These are phyloP conservation scores for Kokia cookei DNA, from an alignment of 441 rosid genomes.

Conservation along the genomic window DNA sequence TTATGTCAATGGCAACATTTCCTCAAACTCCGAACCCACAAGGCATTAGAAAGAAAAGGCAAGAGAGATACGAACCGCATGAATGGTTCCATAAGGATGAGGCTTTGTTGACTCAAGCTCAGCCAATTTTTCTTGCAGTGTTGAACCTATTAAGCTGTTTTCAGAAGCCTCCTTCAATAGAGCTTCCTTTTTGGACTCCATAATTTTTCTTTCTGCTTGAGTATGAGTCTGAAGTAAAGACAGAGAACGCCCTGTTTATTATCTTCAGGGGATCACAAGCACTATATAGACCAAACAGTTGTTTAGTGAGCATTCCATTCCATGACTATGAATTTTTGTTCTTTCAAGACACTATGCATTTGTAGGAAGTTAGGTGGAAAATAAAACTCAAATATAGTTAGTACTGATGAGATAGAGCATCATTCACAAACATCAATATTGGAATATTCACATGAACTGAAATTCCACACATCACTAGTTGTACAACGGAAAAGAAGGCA, in stretches of 20 bases:
- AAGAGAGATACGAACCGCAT: constrained; percentile 41
- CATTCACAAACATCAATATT: background rate
- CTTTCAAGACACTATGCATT: background rate
- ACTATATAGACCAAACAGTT: background rate
- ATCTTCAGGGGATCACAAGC: constrained; percentile 7
- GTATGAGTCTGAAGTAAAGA: constrained; percentile 47
- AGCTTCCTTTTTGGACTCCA: constrained; percentile 52
- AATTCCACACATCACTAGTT: background rate
- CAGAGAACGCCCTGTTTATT: background rate
- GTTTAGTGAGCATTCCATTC: background rate
- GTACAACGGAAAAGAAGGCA: background rate
- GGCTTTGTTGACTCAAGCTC: constrained; percentile 53
- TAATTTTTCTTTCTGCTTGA: constrained; percentile 65
- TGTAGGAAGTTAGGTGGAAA: background rate
- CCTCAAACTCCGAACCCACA: background rate
- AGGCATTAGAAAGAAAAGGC: background rate
- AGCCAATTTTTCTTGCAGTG: constrained; percentile 38
- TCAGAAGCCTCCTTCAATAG: constrained; percentile 46
- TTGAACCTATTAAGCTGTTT: constrained; percentile 25
- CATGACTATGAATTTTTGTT: background rate
- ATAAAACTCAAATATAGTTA: background rate
- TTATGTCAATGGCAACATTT: background rate
- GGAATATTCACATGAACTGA: background rate
- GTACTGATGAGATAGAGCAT: background rate
- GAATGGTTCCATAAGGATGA: constrained; percentile 51